Conservation (phyloP, 371 early-diverging fungal genomes). For the Massospora cicadina region DNA sequence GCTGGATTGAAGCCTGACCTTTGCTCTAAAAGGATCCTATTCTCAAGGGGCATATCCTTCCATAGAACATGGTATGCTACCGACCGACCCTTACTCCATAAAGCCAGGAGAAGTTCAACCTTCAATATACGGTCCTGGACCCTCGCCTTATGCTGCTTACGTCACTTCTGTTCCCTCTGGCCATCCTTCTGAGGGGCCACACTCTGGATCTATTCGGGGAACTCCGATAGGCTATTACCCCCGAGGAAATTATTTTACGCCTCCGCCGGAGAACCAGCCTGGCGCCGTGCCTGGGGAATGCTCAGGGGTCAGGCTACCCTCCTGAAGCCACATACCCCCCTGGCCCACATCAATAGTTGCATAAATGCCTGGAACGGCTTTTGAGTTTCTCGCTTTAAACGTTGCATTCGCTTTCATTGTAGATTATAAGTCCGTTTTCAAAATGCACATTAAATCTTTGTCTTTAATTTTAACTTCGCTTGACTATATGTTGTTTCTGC, state of each 20-base stretch:
- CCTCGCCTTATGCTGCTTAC: neutral
- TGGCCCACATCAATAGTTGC: no score
- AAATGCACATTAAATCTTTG: no score
- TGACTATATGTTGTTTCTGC: no score
- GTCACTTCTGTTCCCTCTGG: neutral
- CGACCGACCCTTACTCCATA: neutral
- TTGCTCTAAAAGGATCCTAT: neutral
- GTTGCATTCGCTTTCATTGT: no score
- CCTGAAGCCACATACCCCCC: no score
- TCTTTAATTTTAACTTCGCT: no score
- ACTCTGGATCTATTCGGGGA: neutral
- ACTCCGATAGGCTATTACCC: neutral
- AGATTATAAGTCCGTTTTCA: no score
- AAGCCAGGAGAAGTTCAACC: neutral
- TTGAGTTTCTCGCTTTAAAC: no score
- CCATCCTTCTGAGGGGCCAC: neutral
- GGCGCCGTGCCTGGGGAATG: neutral
- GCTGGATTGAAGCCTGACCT: neutral
- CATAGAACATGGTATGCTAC: neutral
- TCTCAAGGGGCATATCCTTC: conserved; percentile 1
- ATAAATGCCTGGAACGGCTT: no score
- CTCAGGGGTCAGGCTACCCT: neutral
- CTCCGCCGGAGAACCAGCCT: neutral
- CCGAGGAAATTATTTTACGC: neutral
- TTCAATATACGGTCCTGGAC: neutral